Base-by-base conservation (phyloP, 208 protist genomes). In the Novymonas esmeraldas region DNA sequence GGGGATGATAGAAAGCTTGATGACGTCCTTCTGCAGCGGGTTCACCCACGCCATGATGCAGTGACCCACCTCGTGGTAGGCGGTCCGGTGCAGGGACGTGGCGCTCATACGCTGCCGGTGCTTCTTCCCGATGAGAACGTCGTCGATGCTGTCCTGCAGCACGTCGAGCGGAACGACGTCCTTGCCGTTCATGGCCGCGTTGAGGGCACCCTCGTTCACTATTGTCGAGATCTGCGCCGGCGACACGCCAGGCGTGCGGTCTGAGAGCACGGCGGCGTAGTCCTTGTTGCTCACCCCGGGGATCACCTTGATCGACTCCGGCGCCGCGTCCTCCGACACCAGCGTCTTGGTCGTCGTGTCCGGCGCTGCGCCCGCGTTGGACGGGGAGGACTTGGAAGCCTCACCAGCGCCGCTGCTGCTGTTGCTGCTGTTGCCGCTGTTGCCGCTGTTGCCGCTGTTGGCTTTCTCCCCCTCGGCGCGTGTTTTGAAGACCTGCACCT, bases 1-100 rank as follows among this genome's bases (percentile, higher is more conserved):
- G 2, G 94, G 94, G 70, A 96, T 94, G 63, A 98, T 96, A 66
- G 89, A 95, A 36, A 98, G 82, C 73, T 98, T 98, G 22, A 97
- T 80, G 22, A 98, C 94, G 42, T 96, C 90, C 67, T 91, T 96
- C 73, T 97, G 94, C 29, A 94, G 64, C 10, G 94, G 87, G 38
- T 70, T 85, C 16, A 76, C 75, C 92, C 94, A 97, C 0, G 97
- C 91, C 71, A 99, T 96, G 38, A 99, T 85, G 28, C 96, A 95
- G 80, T 99, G 98, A 13, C 98, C 98, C 9, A 95, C 95, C 76
- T 99, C 98, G 85, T 99, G 98, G 65, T 98, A 99, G 0, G 98
- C 98, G 11, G 94, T 98, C 28, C 94, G 89, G 54, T 84, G 62
- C 54, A 95, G 62, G 5, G 94, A 92, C 6, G 49, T 31, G n/a